Evolutionary conservation across 257 asterid genomes (phyloP).

Genomic region (Solanum pennellii): DNA sequence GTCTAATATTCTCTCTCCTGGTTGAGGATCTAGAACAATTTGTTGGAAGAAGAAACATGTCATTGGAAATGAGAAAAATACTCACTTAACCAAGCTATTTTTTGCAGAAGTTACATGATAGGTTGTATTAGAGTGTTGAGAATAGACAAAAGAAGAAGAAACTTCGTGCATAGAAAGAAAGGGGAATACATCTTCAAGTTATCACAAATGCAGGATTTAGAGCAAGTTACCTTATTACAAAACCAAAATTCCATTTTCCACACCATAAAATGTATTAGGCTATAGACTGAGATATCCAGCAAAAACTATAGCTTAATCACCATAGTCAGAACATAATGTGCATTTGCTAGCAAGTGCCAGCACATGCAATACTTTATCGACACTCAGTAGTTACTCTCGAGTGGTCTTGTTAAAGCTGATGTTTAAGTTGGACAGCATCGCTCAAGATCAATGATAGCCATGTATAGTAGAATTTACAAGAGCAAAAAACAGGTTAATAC

Average conservation of each 20-base stretch:
- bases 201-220: not conserved
- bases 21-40: slow-evolving; percentile 64
- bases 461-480: not conserved
- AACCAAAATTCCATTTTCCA: not conserved
- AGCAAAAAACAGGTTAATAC: not conserved
- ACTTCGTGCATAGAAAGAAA: not conserved
- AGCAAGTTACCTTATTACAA: not conserved
- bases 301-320: not conserved
- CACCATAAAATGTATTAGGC: not conserved
- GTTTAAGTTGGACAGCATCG: not conserved
- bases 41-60: not conserved
- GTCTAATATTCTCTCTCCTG: slow-evolving; percentile 83
- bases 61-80: not conserved
- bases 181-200: not conserved
- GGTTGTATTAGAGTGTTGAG: not conserved
- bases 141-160: not conserved
- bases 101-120: not conserved
- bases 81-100: not conserved
- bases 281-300: not conserved
- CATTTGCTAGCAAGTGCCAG: not conserved
- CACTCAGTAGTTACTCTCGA: not conserved
- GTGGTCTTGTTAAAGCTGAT: not conserved
- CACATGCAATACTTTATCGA: not conserved
- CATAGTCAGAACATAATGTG: not conserved
- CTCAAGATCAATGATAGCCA: not conserved